Base-by-base conservation (phyloP, 2,329 filamentous ascomycete genomes). In the Aspergillus chevalieri region DNA sequence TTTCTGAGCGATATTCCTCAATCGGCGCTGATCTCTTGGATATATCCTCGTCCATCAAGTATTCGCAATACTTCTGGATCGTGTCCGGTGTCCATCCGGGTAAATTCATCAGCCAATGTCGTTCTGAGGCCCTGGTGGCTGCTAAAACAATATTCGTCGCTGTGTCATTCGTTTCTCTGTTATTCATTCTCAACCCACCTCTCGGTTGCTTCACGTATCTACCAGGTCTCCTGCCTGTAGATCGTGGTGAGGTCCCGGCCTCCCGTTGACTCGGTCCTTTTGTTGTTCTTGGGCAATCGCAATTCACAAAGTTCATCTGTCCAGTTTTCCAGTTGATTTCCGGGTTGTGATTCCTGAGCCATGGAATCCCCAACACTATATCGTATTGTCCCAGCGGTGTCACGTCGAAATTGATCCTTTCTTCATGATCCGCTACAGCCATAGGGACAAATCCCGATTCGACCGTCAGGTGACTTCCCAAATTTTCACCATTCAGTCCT, bases 341-440 rank as follows among this genome's bases (percentile, higher is more conserved):
- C 26, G n/a, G 17, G 15, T 43, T 43, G 41, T 43, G 41, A 43
- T 43, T 43, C 38, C 38, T 42, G 19, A 43, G 41, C 41, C 41
- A 43, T 22, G 41, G 41, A 43, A 17, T 17, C 17, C 17, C 17
- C 17, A 17, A 17, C 17, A 17, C 17, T 17, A 17, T 17, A 17
- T 17, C 7, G 22, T 43, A 43, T 26, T 24, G 19, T 43, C 41
- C 41, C 22, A 43, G 14, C 14, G n/a, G 19, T 43, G 41, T 43
- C 41, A 43, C n/a, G 6, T 43, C 3, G 22, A 43, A 22, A 26
- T 43, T 43, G 41, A 43, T 22, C 12, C n/a, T 12, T 10, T 43
- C 19, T 22, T 15, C 5, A 14, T 43, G 22, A 24, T 19, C 41
- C 41, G 22, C 22, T 24, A 43, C 22, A 43, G 22, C 41, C 22